Evolutionary conservation across 345 rosid species (phyloP).

Genomic region (Eucalyptus erythrocorys): DNA sequence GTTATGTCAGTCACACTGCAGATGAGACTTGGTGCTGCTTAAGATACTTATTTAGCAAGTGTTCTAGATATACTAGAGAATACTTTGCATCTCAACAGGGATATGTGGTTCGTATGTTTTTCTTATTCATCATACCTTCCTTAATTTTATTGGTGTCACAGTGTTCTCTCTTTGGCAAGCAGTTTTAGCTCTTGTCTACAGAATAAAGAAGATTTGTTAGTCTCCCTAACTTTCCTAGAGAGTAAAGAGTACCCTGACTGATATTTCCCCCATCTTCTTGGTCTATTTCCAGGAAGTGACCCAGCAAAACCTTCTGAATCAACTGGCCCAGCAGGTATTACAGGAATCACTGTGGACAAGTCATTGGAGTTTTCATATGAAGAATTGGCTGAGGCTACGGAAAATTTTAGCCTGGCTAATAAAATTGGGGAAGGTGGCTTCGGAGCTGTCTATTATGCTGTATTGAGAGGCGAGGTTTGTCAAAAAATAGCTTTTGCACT

Average conservation of each 20-base stretch:
- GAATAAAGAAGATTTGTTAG: background rate
- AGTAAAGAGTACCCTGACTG: background rate
- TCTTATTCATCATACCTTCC: background rate
- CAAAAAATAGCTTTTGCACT: background rate
- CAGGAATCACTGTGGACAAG: slow-evolving; percentile 72
- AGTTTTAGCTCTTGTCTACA: background rate
- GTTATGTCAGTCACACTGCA: background rate
- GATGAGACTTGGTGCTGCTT: background rate
- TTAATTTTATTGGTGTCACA: background rate
- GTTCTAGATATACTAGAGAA: background rate
- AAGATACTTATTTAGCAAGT: background rate
- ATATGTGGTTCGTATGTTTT: background rate
- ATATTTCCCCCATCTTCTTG: background rate
- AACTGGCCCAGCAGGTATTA: slow-evolving; percentile 11
- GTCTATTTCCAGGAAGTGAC: slow-evolving; percentile 13
- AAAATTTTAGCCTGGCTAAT: slow-evolving; percentile 70
- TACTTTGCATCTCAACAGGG: background rate
- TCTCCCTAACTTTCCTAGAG: background rate
- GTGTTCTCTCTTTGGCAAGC: background rate
- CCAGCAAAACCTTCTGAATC: slow-evolving; percentile 19
- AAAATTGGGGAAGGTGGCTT: slow-evolving; percentile 95
- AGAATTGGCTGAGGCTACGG: slow-evolving; percentile 86
- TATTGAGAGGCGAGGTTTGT: slow-evolving; percentile 88
- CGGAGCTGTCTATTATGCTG: slow-evolving; percentile 86
- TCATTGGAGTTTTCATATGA: slow-evolving; percentile 84